These are phyloP conservation scores for Fonsecaea erecta DNA, from an alignment of 2,329 filamentous ascomycete species.

Conservation along the genomic window DNA sequence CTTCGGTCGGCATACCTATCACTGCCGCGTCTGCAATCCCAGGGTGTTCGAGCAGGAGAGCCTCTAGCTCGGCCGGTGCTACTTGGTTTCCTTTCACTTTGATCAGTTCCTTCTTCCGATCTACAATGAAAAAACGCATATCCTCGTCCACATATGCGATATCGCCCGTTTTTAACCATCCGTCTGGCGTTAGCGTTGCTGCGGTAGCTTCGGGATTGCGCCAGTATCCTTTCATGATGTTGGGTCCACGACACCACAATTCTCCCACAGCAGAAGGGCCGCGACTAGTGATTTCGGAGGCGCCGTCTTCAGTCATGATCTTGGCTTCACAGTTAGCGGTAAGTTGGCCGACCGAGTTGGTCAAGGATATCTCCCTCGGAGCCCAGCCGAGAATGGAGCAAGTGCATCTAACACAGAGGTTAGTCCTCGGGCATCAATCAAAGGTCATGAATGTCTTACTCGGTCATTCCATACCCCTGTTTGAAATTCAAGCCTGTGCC, in stretches of 20 bases:
- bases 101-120: conserved; percentile 66
- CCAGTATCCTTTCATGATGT: conserved; percentile 65
- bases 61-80: conserved; percentile 55
- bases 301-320: conserved; percentile 58
- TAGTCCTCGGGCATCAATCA: neutral
- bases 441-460: conserved; percentile 50
- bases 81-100: conserved; percentile 63
- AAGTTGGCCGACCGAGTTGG: conserved; percentile 67
- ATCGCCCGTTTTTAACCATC: conserved; percentile 66
- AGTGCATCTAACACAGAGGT: conserved; percentile 53
- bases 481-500: conserved; percentile 57
- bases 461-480: conserved; percentile 90
- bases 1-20: conserved; percentile 50
- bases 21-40: conserved; percentile 54
- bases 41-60: conserved; percentile 51
- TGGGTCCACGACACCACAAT: conserved; percentile 60
- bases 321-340: conserved; percentile 71
- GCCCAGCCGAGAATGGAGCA: conserved; percentile 72
- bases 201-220: conserved; percentile 59
- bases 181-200: conserved; percentile 56
- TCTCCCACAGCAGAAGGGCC: conserved; percentile 44
- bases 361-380: conserved; percentile 52
- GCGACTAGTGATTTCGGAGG: conserved; percentile 25
- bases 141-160: conserved; percentile 53
- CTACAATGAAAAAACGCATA: conserved; percentile 62